These are phyloP conservation scores for Phytopythium cucurbitacearum DNA, from an alignment of 352 stramenopile species.

Conservation along the genomic window DNA sequence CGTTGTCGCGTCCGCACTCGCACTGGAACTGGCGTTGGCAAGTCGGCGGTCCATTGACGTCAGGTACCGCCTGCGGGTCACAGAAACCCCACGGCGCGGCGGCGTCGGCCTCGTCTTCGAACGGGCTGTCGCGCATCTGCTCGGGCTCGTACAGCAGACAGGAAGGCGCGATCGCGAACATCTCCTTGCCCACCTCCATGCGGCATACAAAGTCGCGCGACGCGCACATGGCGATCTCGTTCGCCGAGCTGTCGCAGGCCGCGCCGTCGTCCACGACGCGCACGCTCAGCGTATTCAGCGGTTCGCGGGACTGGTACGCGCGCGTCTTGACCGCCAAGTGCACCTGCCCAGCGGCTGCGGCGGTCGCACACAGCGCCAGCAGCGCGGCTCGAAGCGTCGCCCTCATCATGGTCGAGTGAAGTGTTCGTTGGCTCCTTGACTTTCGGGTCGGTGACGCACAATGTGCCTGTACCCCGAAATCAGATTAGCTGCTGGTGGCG, in stretches of 20 bases:
- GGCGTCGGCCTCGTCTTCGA: constrained; percentile 21
- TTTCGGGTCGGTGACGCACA: too few relatives aligned
- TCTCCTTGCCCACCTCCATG: constrained; percentile 37
- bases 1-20: constrained; percentile 6
- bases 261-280: constrained; percentile 29
- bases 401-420: too few relatives aligned
- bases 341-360: too few relatives aligned
- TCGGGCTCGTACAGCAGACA: constrained; percentile 33
- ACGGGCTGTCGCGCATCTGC: constrained; percentile 28
- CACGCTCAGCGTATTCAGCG: constrained; percentile 6
- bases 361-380: too few relatives aligned
- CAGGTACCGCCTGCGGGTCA: constrained; percentile 22
- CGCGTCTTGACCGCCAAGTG: too few relatives aligned
- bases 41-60: constrained; percentile 13
- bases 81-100: constrained; percentile 28
- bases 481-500: too few relatives aligned
- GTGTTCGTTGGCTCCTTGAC: too few relatives aligned
- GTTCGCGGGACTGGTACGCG: too few relatives aligned
- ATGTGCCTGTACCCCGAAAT: too few relatives aligned
- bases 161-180: constrained; percentile 25
- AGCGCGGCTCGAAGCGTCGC: too few relatives aligned
- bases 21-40: constrained; percentile 45
- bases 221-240: constrained; percentile 33
- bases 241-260: constrained; percentile 18
- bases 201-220: constrained; percentile 41